Percentiles rank a stretch among this genome's conserved stretches.
phyloP scores from a whole-genome alignment of 2,329 filamentous ascomycete species.

The Colletotrichum musicola region DNA sequence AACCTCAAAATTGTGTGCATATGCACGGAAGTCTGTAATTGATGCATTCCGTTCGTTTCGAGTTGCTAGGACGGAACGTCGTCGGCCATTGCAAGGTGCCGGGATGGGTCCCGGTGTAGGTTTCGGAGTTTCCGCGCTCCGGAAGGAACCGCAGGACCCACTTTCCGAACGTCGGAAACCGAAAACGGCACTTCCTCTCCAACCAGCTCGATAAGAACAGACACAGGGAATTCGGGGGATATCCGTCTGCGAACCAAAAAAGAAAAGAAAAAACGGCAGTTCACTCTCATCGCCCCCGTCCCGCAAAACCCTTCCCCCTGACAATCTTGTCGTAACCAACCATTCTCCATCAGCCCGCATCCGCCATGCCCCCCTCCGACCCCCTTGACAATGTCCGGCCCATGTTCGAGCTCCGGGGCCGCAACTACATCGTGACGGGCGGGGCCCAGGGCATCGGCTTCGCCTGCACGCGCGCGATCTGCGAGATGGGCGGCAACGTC shows the following conservation, averaged over 20 bases:
- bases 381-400: conserved; percentile 44
- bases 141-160: conserved; percentile 1
- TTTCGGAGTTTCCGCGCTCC: conserved; percentile 15
- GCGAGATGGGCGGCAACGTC: conserved; percentile 56
- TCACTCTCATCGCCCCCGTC: no score
- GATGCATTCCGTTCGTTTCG: not conserved
- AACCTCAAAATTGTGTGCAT: no score
- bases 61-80: not conserved
- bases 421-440: conserved; percentile 55
- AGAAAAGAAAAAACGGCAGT: no score
- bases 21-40: no score
- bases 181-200: not conserved
- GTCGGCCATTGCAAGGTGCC: not conserved
- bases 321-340: no score
- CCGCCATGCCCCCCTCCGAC: conserved; percentile 17
- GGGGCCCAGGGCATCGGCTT: conserved; percentile 55
- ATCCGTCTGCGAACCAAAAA: no score
- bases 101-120: not conserved
- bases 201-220: conserved; percentile 12
- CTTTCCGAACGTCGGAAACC: conserved; percentile 11
- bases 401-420: conserved; percentile 49
- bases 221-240: not conserved
- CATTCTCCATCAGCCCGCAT: no score
- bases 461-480: conserved; percentile 52
- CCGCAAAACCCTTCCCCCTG: no score